phyloP scores from a whole-genome alignment of 2,329 filamentous ascomycete genomes.

The Sporothrix humicola region DNA sequence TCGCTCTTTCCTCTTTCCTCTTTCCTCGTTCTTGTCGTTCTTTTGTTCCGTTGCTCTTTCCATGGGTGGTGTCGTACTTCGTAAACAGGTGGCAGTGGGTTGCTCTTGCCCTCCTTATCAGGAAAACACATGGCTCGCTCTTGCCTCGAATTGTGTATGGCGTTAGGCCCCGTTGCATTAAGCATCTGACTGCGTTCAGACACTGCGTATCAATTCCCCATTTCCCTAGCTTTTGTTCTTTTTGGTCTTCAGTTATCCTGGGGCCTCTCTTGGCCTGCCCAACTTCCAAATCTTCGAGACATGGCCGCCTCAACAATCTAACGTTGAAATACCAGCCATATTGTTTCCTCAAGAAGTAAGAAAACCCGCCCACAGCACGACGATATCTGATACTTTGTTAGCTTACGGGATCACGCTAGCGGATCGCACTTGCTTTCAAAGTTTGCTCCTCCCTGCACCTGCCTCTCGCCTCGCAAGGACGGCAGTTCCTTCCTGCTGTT shows the following conservation, averaged over 20 bases:
- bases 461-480: not conserved
- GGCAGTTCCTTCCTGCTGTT: conserved; percentile 5
- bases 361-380: not conserved
- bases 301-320: not conserved
- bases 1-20: not conserved
- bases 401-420: not conserved
- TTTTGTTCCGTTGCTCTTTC: not conserved
- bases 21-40: not conserved
- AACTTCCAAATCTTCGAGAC: not conserved
- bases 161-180: conserved; percentile 3
- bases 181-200: conserved; percentile 1
- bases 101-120: not conserved
- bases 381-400: not conserved
- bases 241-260: not conserved
- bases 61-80: too few relatives aligned
- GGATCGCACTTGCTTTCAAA: conserved; percentile 7
- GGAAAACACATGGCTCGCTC: not conserved
- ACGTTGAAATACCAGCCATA: not conserved
- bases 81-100: too few relatives aligned
- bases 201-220: not conserved
- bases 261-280: not conserved
- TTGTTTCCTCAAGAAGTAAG: conserved; percentile 9
- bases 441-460: not conserved
- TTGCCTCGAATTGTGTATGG: not conserved
- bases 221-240: not conserved